phyloP scores from a whole-genome alignment of 306 rosid genomes.

The Ormosia semicastrata region DNA sequence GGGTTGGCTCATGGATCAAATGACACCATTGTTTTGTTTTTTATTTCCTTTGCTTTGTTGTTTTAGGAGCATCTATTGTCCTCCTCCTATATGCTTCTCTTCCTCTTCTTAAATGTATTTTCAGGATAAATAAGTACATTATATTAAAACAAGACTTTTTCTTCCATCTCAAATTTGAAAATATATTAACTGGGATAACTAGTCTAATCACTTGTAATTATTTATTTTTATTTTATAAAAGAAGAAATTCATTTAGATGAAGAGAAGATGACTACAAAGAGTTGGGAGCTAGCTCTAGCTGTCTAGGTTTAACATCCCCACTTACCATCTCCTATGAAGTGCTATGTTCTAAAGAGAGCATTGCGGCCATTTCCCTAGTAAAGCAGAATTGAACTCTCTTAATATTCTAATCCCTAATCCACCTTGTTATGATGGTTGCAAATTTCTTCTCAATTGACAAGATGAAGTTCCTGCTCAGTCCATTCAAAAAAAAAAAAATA shows the following conservation, averaged over 20 bases:
- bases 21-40: neutral
- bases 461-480: neutral
- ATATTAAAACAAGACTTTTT: neutral
- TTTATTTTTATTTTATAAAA: too few species aligned
- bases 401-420: neutral
- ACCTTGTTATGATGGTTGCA: neutral
- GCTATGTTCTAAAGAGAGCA: neutral
- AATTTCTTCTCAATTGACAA: neutral
- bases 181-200: neutral
- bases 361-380: neutral
- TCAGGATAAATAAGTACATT: neutral
- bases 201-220: neutral
- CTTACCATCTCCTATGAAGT: neutral
- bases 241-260: too few species aligned
- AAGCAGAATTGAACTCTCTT: neutral
- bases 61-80: neutral
- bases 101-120: neutral
- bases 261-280: too few species aligned
- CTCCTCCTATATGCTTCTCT: neutral
- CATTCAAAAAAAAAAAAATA: neutral
- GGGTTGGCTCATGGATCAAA: neutral
- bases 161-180: neutral
- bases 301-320: neutral
- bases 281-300: neutral
- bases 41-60: neutral